phyloP scores from a whole-genome alignment of 148 eudicot genomes.

The Vaccinium macrocarpon region DNA sequence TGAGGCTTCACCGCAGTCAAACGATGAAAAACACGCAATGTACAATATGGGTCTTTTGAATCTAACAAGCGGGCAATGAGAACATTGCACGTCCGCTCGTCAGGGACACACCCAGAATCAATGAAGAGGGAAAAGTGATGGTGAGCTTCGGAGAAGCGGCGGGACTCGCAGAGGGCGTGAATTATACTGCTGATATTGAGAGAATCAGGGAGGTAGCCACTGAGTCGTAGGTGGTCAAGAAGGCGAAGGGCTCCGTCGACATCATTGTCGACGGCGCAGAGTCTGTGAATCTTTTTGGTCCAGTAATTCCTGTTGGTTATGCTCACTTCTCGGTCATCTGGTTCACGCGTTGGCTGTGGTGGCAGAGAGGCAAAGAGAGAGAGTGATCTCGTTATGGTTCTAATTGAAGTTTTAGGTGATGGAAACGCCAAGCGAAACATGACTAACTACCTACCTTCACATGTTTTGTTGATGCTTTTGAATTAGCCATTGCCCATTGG shows the following conservation, averaged over 20 bases:
- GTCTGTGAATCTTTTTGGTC: conserved; percentile 60
- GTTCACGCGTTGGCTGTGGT: background rate
- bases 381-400: background rate
- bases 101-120: conserved; percentile 37
- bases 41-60: conserved; percentile 37
- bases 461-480: background rate
- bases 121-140: conserved; percentile 43
- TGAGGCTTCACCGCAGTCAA: conserved; percentile 38
- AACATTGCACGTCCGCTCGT: conserved; percentile 81
- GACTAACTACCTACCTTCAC: background rate
- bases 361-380: background rate
- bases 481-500: background rate
- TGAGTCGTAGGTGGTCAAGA: conserved; percentile 46
- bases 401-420: background rate
- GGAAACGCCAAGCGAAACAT: background rate
- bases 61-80: conserved; percentile 64
- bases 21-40: conserved; percentile 37
- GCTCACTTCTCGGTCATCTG: conserved; percentile 25
- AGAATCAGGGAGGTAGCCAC: conserved; percentile 50
- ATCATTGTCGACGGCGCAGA: conserved; percentile 40
- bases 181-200: conserved; percentile 68
- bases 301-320: conserved; percentile 37
- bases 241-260: conserved; percentile 60
- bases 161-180: conserved; percentile 63
- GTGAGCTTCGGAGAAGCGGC: conserved; percentile 73